phyloP scores from a whole-genome alignment of 768 basidiomycete species.

The Suillus sp. region DNA sequence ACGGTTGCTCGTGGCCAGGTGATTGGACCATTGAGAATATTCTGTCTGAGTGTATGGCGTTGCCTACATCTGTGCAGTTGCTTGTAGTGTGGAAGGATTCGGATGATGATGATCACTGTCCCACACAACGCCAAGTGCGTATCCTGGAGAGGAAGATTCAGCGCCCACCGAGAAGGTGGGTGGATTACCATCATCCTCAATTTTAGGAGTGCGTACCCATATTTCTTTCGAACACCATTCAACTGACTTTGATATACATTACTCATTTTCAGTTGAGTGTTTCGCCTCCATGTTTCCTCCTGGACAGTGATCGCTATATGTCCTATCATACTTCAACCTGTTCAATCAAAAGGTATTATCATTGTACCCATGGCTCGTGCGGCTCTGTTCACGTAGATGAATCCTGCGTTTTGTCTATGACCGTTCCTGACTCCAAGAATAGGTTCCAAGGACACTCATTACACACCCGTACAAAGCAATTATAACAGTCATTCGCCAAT shows the following conservation, averaged over 20 bases:
- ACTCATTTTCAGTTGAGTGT: neutral
- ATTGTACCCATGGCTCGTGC: no score
- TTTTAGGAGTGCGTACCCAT: neutral
- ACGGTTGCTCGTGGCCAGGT: neutral
- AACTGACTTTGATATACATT: neutral
- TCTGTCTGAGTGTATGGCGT: neutral
- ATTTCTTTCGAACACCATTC: neutral
- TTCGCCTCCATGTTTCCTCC: neutral
- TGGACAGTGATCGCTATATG: neutral
- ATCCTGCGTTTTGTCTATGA: no score
- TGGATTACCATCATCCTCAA: neutral
- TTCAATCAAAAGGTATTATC: neutral
- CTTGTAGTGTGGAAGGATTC: neutral
- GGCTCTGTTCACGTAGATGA: no score
- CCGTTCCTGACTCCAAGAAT: no score
- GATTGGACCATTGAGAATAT: neutral
- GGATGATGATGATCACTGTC: neutral
- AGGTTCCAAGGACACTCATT: no score
- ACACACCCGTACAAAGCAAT: no score
- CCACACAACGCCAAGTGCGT: neutral
- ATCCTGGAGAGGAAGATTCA: neutral
- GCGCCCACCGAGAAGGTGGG: slow-evolving; percentile 9
- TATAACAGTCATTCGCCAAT: no score
- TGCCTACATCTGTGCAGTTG: neutral
- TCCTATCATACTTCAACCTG: neutral